These are phyloP conservation scores for Thozetella sp. DNA, from an alignment of 495 filamentous ascomycete species.

Conservation along the genomic window DNA sequence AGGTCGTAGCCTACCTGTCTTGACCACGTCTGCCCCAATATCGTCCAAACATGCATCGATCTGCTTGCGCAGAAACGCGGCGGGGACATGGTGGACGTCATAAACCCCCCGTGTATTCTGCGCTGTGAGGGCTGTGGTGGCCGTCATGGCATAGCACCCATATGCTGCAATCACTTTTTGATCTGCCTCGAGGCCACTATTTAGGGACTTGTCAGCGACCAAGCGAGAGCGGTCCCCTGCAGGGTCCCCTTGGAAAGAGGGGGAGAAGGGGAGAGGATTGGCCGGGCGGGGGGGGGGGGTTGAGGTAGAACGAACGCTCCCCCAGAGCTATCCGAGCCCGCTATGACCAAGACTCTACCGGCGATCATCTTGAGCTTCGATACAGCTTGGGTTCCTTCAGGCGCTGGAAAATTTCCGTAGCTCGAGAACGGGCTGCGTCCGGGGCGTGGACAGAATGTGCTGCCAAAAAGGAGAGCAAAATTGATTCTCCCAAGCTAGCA, in stretches of 20 bases:
- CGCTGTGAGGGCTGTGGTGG: slow-evolving; percentile 92
- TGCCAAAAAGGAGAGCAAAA: too few species aligned
- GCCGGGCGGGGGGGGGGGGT: neutral
- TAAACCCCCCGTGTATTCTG: slow-evolving; percentile 89
- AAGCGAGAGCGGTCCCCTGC: neutral
- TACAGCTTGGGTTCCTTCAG: too few species aligned
- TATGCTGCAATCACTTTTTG: slow-evolving; percentile 93
- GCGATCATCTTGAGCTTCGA: slow-evolving; percentile 13
- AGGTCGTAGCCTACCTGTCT: slow-evolving; percentile 79
- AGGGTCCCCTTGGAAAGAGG: neutral
- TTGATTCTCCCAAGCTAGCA: too few species aligned
- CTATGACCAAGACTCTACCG: slow-evolving; percentile 75
- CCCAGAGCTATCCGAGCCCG: slow-evolving; percentile 88
- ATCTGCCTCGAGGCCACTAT: slow-evolving; percentile 93
- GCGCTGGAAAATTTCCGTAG: too few species aligned
- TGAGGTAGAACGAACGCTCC: slow-evolving; percentile 67
- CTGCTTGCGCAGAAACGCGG: slow-evolving; percentile 78
- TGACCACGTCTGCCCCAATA: slow-evolving; percentile 87
- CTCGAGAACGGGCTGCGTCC: too few species aligned
- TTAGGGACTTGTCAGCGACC: slow-evolving; percentile 6
- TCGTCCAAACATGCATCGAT: slow-evolving; percentile 83
- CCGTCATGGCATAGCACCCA: slow-evolving; percentile 92
- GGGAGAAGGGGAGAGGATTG: neutral
- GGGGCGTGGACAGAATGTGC: too few species aligned
- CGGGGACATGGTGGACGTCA: slow-evolving; percentile 78